These are phyloP conservation scores for Stephanodiscus triporus DNA, from an alignment of 108 stramenopile genomes.

Conservation along the genomic window DNA sequence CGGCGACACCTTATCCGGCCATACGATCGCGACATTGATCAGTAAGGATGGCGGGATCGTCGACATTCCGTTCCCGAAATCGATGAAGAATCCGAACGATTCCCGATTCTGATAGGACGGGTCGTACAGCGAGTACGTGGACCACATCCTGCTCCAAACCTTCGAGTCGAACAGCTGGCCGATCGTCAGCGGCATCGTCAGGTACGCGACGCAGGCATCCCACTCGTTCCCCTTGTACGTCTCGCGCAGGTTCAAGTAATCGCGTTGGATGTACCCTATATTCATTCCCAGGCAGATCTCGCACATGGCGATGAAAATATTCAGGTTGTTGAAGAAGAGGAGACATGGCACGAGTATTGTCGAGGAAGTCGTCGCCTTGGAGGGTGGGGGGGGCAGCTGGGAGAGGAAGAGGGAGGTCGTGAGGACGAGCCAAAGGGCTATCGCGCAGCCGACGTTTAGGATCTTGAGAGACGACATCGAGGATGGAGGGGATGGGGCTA, in stretches of 20 bases:
- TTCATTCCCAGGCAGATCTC: slow-evolving; percentile 73
- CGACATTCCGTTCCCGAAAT: slow-evolving; percentile 83
- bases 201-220: slow-evolving; percentile 54
- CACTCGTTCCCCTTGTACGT: slow-evolving; percentile 61
- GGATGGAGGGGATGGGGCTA: too few species aligned
- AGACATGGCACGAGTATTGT: slow-evolving; percentile 33
- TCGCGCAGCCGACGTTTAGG: slow-evolving; percentile 55
- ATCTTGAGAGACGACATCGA: background rate
- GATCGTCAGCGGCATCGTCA: slow-evolving; percentile 64
- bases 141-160: slow-evolving; percentile 79
- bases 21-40: slow-evolving; percentile 70
- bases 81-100: slow-evolving; percentile 87
- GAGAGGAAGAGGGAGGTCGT: slow-evolving; percentile 45
- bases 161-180: slow-evolving; percentile 53
- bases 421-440: slow-evolving; percentile 52
- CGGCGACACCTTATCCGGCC: slow-evolving; percentile 43
- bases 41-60: slow-evolving; percentile 76
- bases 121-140: slow-evolving; percentile 80
- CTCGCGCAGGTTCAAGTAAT: slow-evolving; percentile 58
- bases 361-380: slow-evolving; percentile 11
- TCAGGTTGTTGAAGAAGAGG: slow-evolving; percentile 83
- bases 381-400: slow-evolving; percentile 6
- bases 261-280: slow-evolving; percentile 61
- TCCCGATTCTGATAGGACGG: slow-evolving; percentile 86
- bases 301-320: slow-evolving; percentile 78